These are phyloP conservation scores for Penicillium fimorum DNA, from an alignment of 495 filamentous ascomycete genomes.

Conservation along the genomic window DNA sequence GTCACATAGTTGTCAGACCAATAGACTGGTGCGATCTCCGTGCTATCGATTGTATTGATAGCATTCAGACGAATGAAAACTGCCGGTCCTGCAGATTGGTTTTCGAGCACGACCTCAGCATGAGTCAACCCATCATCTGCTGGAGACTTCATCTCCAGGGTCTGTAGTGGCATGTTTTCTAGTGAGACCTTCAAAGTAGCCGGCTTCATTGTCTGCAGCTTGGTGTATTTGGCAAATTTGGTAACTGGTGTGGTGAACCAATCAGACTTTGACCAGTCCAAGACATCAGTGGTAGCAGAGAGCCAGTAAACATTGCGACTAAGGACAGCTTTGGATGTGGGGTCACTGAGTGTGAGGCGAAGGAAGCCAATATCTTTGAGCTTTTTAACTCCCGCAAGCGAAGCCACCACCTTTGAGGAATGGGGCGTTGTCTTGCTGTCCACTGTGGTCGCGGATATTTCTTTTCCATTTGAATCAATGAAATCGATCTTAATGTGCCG, in stretches of 20 bases:
- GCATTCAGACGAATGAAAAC: slow-evolving; percentile 56
- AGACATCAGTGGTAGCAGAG: slow-evolving; percentile 41
- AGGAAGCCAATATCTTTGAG: slow-evolving; percentile 52
- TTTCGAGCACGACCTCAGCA: slow-evolving; percentile 46
- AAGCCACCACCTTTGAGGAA: slow-evolving; percentile 27
- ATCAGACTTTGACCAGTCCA: slow-evolving; percentile 55
- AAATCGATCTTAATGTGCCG: slow-evolving; percentile 48
- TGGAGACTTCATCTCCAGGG: not conserved
- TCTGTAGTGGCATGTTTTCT: too few species aligned
- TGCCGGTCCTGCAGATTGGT: slow-evolving; percentile 50
- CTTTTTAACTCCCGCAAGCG: slow-evolving; percentile 29
- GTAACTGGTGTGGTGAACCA: slow-evolving; percentile 61
- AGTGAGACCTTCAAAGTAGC: slow-evolving; percentile 25
- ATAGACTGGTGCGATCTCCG: slow-evolving; percentile 50
- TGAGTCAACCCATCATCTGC: slow-evolving; percentile 5
- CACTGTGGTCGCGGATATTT: slow-evolving; percentile 29
- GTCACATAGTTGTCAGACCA: slow-evolving; percentile 67
- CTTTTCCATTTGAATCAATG: slow-evolving; percentile 46
- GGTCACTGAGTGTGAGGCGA: slow-evolving; percentile 43
- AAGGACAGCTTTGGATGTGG: slow-evolving; percentile 21
- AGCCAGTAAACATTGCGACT: slow-evolving; percentile 68
- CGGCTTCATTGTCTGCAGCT: slow-evolving; percentile 38
- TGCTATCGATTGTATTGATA: slow-evolving; percentile 33
- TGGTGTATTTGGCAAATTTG: slow-evolving; percentile 51
- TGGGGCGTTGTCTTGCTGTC: slow-evolving; percentile 20